Conservation (phyloP, 441 rosid genomes). For the Erysimum pusillum region DNA sequence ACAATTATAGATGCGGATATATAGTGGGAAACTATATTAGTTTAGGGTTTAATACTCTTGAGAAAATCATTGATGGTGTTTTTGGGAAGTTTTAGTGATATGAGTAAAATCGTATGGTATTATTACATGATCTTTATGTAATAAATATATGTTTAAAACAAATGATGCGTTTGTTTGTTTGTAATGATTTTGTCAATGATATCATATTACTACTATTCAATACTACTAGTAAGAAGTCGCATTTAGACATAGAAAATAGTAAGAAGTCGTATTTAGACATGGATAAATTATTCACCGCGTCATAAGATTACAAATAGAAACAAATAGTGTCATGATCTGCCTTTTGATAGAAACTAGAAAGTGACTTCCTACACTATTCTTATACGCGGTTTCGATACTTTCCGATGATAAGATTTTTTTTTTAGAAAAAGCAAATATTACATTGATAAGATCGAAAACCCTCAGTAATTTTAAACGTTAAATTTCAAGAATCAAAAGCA, state of each 20-base stretch:
- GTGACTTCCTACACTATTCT: conserved; percentile 46
- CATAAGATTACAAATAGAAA: conserved; percentile 22
- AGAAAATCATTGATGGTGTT: not conserved
- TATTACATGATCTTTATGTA: not conserved
- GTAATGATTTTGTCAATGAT: conserved; percentile 36
- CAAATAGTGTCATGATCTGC: conserved; percentile 32
- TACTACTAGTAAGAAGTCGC: conserved; percentile 33
- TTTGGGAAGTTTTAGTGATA: conserved; percentile 1
- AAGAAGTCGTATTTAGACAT: conserved; percentile 31
- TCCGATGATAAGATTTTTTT: not conserved
- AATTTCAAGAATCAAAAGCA: not conserved
- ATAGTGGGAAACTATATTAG: not conserved
- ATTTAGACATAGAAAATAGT: conserved; percentile 21
- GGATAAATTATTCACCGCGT: conserved; percentile 20
- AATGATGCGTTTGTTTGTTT: conserved; percentile 20
- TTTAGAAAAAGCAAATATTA: not conserved
- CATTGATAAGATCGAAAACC: conserved; percentile 17
- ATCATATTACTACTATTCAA: conserved; percentile 7
- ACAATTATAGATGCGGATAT: not conserved
- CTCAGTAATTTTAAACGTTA: not conserved
- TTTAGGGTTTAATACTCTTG: not conserved
- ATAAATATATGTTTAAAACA: not conserved
- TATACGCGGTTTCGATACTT: conserved; percentile 49
- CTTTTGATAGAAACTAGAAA: conserved; percentile 43
- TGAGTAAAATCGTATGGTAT: not conserved